Evolutionary conservation across 371 early-diverging fungal genomes (phyloP), one percentile per base, ranked within the genome.

Genomic region (Lichtheimia hyalospora): DNA sequence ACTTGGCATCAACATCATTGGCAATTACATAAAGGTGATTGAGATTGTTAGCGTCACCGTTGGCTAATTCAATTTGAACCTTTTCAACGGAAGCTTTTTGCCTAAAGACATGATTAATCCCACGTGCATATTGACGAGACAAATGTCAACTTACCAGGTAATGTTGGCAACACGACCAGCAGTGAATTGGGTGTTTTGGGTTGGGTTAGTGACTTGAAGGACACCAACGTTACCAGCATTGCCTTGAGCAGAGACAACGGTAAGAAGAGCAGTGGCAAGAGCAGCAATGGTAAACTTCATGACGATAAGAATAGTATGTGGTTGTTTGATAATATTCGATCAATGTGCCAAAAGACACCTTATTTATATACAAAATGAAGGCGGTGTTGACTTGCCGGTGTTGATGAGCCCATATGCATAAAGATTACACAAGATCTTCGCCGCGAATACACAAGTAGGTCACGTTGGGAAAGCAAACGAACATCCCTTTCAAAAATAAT

Each of bases 231-330:
- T 57, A 28, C 41, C 52, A 34, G 16, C 24, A 5, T 5, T 57
- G 16, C n/a, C 18, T 46, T 60, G 60, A 41, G 63, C 67, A 52
- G 58, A 55, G 50, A 59, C 63, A 34, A 49, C 52, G 18, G 57
- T 60, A 15, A 67, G 16, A 43, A 54, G 62, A 41, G 59, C 41
- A 40, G 62, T 54, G 27, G 67, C 67, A 27, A 62, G 56, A 42
- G 60, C 59, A 34, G 63, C 69, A 41, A 52, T 62, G 18, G 54
- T 71, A 49, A 67, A 71, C 57, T 62, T 62, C 62, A 62, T 62
- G 46, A 21, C 16, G n/a, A 21, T 21, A 10, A 46, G 1, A 14
- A 10, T 25, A 46, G 6, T 46, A 13, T 5, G 18, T n/a, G 44
- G 27, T 27, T 27, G 27, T 27, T 27, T 5, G 34, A 10, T 34